Evolutionary conservation across 345 rosid species (phyloP).

Genomic region (Chamaenerion angustifolium): DNA sequence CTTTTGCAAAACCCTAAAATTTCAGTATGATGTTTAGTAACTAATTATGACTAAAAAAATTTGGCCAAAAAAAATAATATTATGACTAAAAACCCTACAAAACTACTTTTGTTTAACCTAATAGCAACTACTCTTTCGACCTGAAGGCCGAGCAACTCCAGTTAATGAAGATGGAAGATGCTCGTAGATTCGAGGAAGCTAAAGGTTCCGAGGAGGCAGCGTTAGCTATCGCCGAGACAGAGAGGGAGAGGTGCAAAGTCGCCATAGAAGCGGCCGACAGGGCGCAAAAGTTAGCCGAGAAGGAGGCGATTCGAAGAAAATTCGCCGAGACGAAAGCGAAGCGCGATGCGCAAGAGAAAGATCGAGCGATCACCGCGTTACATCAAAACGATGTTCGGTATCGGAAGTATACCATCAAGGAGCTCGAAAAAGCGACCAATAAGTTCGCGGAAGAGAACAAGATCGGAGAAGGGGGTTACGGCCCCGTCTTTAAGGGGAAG

Average conservation of each 20-base stretch:
- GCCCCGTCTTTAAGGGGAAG: slow-evolving; percentile 77
- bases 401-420: slow-evolving; percentile 61
- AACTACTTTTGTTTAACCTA: too few species aligned
- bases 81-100: too few species aligned
- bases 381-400: slow-evolving; percentile 49
- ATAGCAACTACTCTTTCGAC: too few species aligned
- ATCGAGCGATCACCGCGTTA: slow-evolving; percentile 50
- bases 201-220: slow-evolving; percentile 65
- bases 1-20: too few species aligned
- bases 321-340: slow-evolving; percentile 61
- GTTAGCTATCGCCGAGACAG: slow-evolving; percentile 61
- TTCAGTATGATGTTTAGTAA: too few species aligned
- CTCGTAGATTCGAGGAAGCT: slow-evolving; percentile 55
- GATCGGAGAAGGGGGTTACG: slow-evolving; percentile 93
- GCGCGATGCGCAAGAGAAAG: slow-evolving; percentile 56
- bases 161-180: slow-evolving; percentile 61
- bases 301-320: slow-evolving; percentile 54
- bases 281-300: slow-evolving; percentile 55
- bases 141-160: slow-evolving; percentile 60
- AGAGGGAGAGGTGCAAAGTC: slow-evolving; percentile 75
- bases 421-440: slow-evolving; percentile 66
- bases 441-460: slow-evolving; percentile 31
- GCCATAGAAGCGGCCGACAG: slow-evolving; percentile 77
- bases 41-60: too few species aligned
- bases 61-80: too few species aligned